phyloP scores from a whole-genome alignment of 805 yeast genomes.

The Peterozyma xylosa region DNA sequence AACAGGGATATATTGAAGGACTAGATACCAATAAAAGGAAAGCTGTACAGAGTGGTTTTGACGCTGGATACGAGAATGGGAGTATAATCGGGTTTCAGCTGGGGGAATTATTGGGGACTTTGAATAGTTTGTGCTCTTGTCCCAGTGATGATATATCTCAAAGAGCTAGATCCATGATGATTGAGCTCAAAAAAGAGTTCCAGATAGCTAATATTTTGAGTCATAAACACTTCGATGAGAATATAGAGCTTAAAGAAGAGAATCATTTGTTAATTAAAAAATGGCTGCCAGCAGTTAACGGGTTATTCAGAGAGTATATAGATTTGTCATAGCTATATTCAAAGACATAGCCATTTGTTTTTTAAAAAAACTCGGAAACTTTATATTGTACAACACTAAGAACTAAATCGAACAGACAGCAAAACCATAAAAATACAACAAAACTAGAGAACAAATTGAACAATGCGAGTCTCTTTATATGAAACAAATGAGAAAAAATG shows the following conservation, averaged over 20 bases:
- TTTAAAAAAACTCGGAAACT: no score
- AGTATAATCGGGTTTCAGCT: slow-evolving; percentile 58
- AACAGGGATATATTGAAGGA: slow-evolving; percentile 84
- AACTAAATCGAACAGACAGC: no score
- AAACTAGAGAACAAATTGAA: no score
- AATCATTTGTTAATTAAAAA: slow-evolving; percentile 21
- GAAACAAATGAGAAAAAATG: no score
- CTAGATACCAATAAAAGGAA: slow-evolving; percentile 58
- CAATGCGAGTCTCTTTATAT: no score
- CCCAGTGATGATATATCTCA: neutral
- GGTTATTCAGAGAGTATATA: neutral
- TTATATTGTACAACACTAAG: no score
- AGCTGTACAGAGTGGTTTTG: slow-evolving; percentile 74
- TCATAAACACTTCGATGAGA: slow-evolving; percentile 43
- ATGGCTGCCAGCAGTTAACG: slow-evolving; percentile 13
- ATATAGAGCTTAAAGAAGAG: slow-evolving; percentile 27
- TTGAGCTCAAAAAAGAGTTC: slow-evolving; percentile 43
- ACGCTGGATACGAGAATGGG: slow-evolving; percentile 71
- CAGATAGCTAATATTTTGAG: slow-evolving; percentile 51
- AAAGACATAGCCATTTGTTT: no score
- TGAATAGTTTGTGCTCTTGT: slow-evolving; percentile 13
- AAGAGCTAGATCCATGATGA: slow-evolving; percentile 10
- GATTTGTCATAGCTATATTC: neutral
- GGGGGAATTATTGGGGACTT: slow-evolving; percentile 55
- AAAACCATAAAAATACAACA: no score